These are phyloP conservation scores for Fusarium falciforme DNA, from an alignment of 2,329 filamentous ascomycete species.

Conservation along the genomic window DNA sequence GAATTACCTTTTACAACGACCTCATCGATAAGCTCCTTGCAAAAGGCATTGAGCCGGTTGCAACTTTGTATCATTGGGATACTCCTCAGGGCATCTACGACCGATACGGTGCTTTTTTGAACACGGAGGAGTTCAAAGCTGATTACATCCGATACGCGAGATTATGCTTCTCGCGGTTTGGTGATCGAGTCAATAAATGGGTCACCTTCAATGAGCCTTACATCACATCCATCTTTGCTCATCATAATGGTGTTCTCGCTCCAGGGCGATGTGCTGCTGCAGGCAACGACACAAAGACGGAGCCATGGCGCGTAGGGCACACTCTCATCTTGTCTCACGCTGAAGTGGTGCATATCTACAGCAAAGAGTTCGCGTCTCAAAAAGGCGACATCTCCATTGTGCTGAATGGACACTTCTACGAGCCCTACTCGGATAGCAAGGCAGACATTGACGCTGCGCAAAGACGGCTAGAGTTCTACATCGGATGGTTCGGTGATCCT, in stretches of 20 bases:
- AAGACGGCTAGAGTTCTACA: neutral
- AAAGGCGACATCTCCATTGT: neutral
- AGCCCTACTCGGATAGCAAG: neutral
- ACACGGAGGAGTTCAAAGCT: neutral
- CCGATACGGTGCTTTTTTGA: neutral
- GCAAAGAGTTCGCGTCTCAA: neutral
- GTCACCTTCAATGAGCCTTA: constrained; percentile 47
- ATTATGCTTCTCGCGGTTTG: neutral
- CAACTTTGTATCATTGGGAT: neutral
- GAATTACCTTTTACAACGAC: neutral
- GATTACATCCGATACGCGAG: neutral
- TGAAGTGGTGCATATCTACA: neutral
- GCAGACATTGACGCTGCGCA: neutral
- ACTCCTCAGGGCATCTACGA: neutral
- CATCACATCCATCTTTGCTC: constrained; percentile 40
- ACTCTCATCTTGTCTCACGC: neutral
- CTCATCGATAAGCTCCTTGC: neutral
- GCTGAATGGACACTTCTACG: neutral
- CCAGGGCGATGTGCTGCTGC: constrained; percentile 19
- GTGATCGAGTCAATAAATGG: constrained; percentile 31
- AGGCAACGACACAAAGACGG: neutral
- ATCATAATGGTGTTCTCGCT: constrained; percentile 32
- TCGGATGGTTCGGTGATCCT: neutral
- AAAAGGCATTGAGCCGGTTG: neutral
- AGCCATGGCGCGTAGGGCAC: neutral